Evolutionary conservation across 2,329 filamentous ascomycete genomes (phyloP).

Genomic region (Aspergillus aculeatinus): DNA sequence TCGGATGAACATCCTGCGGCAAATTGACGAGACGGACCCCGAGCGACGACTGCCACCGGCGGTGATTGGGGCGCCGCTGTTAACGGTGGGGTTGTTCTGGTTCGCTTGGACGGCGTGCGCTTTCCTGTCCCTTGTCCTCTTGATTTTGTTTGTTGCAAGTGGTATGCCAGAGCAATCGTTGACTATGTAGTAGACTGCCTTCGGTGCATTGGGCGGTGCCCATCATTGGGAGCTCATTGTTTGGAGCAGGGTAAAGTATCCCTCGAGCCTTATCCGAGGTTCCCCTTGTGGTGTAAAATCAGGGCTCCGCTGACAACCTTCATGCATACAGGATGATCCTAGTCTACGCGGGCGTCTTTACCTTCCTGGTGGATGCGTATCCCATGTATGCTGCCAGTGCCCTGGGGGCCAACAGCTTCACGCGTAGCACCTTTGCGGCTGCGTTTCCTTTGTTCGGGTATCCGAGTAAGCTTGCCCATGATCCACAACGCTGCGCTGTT

Average conservation of each 20-base stretch:
- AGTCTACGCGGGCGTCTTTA: not conserved
- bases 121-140: no score
- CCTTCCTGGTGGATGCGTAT: constrained; percentile 65
- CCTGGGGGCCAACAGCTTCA: constrained; percentile 76
- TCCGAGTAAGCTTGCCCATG: not conserved
- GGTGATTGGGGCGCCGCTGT: constrained; percentile 67
- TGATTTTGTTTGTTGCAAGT: no score
- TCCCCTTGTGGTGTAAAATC: no score
- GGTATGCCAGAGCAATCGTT: not conserved
- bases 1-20: not conserved
- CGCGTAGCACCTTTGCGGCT: constrained; percentile 71
- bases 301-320: no score
- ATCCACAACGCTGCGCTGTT: not conserved
- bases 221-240: constrained; percentile 68
- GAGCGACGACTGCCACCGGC: constrained; percentile 76
- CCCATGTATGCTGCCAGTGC: constrained; percentile 52
- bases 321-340: not conserved
- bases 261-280: no score
- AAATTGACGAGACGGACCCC: constrained; percentile 44
- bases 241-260: constrained; percentile 61
- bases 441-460: constrained; percentile 70
- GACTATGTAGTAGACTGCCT: not conserved
- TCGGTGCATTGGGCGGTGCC: constrained; percentile 70
- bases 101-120: constrained; percentile 78
- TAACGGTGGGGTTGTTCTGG: constrained; percentile 76